Percentiles rank a stretch among this genome's conserved stretches.
Evolutionary conservation across 1,284 basidiomycete genomes (phyloP).

Genomic region (Athelia sp.): DNA sequence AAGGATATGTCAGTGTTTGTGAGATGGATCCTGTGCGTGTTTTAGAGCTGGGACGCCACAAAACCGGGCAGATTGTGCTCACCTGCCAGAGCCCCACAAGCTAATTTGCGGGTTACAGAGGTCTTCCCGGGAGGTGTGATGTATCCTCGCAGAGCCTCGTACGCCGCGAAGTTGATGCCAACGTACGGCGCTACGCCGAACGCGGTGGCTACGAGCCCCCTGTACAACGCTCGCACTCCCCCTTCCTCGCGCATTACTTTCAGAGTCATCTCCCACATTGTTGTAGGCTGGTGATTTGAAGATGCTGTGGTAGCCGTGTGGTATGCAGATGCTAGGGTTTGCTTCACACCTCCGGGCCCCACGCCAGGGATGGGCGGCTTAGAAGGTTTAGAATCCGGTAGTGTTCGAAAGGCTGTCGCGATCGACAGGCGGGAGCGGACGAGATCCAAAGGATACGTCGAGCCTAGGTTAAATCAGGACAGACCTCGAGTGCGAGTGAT

Average conservation of each 20-base stretch:
- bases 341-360: constrained; percentile 21
- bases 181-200: constrained; percentile 93
- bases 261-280: constrained; percentile 84
- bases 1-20: constrained; percentile 93
- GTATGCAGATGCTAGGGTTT: constrained; percentile 42
- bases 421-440: constrained; percentile 92
- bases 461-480: constrained; percentile 33
- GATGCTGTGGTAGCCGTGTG: constrained; percentile 43
- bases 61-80: constrained; percentile 16
- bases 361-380: constrained; percentile 20
- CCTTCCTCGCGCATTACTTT: constrained; percentile 92
- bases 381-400: constrained; percentile 29
- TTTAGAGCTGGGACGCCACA: neutral
- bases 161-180: constrained; percentile 80
- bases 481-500: constrained; percentile 3
- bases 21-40: constrained; percentile 65
- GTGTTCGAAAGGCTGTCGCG: constrained; percentile 54
- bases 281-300: constrained; percentile 36
- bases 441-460: constrained; percentile 92
- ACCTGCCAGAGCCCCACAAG: constrained; percentile 77
- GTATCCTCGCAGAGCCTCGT: constrained; percentile 66
- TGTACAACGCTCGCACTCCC: constrained; percentile 81
- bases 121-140: constrained; percentile 76
- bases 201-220: constrained; percentile 84
- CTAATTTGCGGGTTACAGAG: constrained; percentile 56